Base-by-base conservation (phyloP, 306 rosid genomes). In the Medicago lupulina region DNA sequence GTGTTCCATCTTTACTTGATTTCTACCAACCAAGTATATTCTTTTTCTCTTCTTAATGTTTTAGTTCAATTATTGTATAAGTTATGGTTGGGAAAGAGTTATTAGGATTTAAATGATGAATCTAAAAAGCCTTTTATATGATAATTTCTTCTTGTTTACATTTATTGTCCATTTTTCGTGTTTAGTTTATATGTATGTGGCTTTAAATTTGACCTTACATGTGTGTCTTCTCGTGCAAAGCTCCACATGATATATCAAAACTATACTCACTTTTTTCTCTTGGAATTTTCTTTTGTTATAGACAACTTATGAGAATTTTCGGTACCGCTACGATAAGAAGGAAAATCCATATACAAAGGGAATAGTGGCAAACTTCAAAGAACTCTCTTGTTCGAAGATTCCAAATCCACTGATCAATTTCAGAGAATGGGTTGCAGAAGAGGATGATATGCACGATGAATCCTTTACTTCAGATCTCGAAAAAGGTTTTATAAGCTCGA, bases 251-350 rank as follows among this genome's bases (percentile, higher is more conserved):
- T 34, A 34, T 5, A 6, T 34, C 38, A 34, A 8, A 17, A 68
- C 65, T 59, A 67, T 3, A 36, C 57, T 76, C 4, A 57, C 17
- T 11, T 61, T 23, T 49, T 57, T 40, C 38, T 53, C 58, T 76
- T 70, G 28, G 9, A 62, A 16, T 68, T 58, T 85, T n/a, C 9
- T 75, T 77, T 80, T 78, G 31, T 15, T 16, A 51, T 79, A 95
- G 97, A 95, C 98, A 31, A 95, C 97, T 16, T 92, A 95, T 39
- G 98, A 95, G 86, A 95, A 92, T 68, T 95, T 95, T 58, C 91
- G 96, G 25, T 92, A 90, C 60, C 98, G 93, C 16, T 95, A 95
- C 1, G 97, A 95, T 75, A 89, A 86, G 92, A 92, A 92, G 65
- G 89, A 86, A 71, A 95, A 92, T 46, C 98, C 98, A 12, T 89